phyloP scores from a whole-genome alignment of 805 yeast genomes.

The Kazachstania viticola region DNA sequence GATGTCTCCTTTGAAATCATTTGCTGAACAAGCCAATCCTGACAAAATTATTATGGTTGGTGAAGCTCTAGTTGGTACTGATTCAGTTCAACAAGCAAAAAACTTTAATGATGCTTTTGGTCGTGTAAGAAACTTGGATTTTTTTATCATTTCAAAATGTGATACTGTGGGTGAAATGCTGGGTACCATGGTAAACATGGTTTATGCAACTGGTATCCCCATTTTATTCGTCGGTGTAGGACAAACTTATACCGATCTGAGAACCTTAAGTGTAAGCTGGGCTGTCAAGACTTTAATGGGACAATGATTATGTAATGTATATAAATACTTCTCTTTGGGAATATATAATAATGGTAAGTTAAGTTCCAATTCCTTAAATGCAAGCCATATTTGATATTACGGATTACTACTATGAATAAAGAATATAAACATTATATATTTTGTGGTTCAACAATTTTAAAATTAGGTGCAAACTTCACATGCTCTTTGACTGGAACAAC shows the following conservation, averaged over 20 bases:
- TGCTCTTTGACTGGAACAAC: slow-evolving; percentile 41
- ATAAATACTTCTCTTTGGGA: too few species aligned
- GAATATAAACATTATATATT: background rate
- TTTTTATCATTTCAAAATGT: slow-evolving; percentile 86
- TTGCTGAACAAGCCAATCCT: slow-evolving; percentile 91
- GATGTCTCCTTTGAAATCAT: slow-evolving; percentile 91
- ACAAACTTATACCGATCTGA: slow-evolving; percentile 88
- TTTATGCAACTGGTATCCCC: slow-evolving; percentile 90
- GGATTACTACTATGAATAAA: too few species aligned
- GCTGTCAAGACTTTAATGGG: slow-evolving; percentile 79
- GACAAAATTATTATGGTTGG: slow-evolving; percentile 98
- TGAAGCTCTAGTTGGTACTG: slow-evolving; percentile 95
- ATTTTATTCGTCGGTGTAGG: slow-evolving; percentile 94
- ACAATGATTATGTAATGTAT: slow-evolving; percentile 25
- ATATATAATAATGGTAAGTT: too few species aligned
- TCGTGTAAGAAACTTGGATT: slow-evolving; percentile 65
- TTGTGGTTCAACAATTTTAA: slow-evolving; percentile 37
- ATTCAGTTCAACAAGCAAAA: slow-evolving; percentile 88
- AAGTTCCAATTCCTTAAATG: too few species aligned
- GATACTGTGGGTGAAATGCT: slow-evolving; percentile 96
- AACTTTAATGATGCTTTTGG: slow-evolving; percentile 94
- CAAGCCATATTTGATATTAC: too few species aligned
- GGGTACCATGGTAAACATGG: slow-evolving; percentile 96
- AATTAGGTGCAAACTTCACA: slow-evolving; percentile 53
- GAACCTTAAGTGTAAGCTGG: slow-evolving; percentile 83